These are phyloP conservation scores for Dunaliella primolecta DNA, from an alignment of 139 green algal species.

Conservation along the genomic window DNA sequence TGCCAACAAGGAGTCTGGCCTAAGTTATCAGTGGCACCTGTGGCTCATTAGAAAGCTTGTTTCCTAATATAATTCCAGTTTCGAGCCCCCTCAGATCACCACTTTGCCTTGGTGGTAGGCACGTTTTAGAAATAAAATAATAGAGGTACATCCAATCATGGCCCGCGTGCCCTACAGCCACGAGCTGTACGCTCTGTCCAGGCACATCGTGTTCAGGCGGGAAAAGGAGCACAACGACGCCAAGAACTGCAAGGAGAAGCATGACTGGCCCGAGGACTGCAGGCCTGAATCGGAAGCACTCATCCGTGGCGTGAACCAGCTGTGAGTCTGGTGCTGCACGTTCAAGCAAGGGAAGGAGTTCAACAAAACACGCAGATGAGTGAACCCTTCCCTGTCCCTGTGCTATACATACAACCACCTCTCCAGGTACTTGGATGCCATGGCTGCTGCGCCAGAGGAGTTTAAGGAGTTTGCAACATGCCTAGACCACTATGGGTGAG, in stretches of 20 bases:
- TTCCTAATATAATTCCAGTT: too few relatives aligned
- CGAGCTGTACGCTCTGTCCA: constrained; percentile 45
- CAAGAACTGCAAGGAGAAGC: constrained; percentile 43
- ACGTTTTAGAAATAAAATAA: too few relatives aligned
- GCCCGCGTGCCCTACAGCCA: constrained; percentile 47
- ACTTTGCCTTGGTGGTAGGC: too few relatives aligned
- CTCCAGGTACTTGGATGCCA: constrained; percentile 48
- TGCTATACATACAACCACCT: not conserved
- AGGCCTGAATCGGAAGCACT: constrained; percentile 49
- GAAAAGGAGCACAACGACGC: constrained; percentile 51
- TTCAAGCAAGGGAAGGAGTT: too few relatives aligned
- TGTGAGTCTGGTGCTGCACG: constrained; percentile 25
- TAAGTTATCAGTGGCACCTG: too few relatives aligned
- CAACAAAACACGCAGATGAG: too few relatives aligned
- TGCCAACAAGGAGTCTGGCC: too few relatives aligned
- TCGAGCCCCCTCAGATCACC: too few relatives aligned
- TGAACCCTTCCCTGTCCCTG: too few relatives aligned
- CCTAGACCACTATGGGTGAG: constrained; percentile 49
- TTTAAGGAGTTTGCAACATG: constrained; percentile 52
- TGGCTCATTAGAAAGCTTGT: too few relatives aligned
- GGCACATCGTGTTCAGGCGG: constrained; percentile 49
- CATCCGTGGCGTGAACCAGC: constrained; percentile 44
- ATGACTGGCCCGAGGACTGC: constrained; percentile 53
- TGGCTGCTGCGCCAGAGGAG: constrained; percentile 36
- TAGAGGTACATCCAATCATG: too few relatives aligned